phyloP scores from a whole-genome alignment of 2,329 filamentous ascomycete species.

The Alternaria viburni region DNA sequence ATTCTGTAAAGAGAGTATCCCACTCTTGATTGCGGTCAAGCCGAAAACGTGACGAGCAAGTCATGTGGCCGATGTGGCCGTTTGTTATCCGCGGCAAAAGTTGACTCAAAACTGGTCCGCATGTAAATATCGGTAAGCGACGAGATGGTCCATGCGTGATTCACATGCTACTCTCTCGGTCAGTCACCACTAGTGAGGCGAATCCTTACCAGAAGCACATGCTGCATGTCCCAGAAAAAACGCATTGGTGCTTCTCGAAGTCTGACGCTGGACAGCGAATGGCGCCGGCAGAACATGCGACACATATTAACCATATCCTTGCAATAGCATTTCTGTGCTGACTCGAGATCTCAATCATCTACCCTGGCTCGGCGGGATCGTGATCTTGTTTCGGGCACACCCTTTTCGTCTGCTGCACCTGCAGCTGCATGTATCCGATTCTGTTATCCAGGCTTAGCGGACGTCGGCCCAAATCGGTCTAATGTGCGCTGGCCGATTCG shows the following conservation, averaged over 20 bases:
- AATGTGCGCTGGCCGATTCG: constrained; percentile 12
- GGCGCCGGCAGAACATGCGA: constrained; percentile 6
- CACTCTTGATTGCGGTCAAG: not conserved
- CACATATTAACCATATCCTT: constrained; percentile 1
- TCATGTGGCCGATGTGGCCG: not conserved
- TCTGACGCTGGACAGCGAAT: constrained; percentile 5
- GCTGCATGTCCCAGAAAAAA: not conserved
- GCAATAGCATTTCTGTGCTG: constrained; percentile 5
- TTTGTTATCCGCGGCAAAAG: not conserved
- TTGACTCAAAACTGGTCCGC: not conserved
- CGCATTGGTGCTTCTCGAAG: not conserved
- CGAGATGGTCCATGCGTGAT: not conserved
- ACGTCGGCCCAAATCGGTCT: constrained; percentile 13
- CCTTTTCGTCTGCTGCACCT: constrained; percentile 13
- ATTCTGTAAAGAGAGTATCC: not conserved
- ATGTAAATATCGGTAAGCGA: constrained; percentile 1
- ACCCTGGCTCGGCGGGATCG: constrained; percentile 12
- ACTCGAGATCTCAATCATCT: constrained; percentile 11
- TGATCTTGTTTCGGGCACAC: constrained; percentile 16
- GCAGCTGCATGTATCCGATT: constrained; percentile 15
- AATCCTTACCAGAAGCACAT: constrained; percentile 7
- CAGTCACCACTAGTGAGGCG: constrained; percentile 3
- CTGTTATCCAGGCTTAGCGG: constrained; percentile 14
- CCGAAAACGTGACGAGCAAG: not conserved
- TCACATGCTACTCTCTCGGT: constrained; percentile 2